Conservation (phyloP, 2,329 filamentous ascomycete genomes). For the Hypoxylon sp. region DNA sequence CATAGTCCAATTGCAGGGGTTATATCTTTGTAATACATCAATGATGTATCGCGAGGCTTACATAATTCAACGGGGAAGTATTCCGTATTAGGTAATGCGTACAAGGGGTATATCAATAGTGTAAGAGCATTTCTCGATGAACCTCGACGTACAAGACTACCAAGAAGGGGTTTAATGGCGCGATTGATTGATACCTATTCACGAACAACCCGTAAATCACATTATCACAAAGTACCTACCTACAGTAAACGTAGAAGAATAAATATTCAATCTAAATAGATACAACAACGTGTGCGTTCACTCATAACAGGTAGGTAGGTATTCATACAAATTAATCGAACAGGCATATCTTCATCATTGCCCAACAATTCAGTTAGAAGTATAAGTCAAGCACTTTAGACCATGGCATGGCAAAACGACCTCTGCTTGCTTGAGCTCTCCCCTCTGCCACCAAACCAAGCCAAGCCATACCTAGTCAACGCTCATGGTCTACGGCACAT, state of each 20-base stretch:
- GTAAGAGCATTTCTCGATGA: not conserved
- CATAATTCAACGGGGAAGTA: not conserved
- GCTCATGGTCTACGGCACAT: not conserved
- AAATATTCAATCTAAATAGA: constrained; percentile 7
- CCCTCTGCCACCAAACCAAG: not conserved
- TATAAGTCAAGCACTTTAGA: constrained; percentile 48
- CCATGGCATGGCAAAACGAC: not conserved
- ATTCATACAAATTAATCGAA: constrained; percentile 28
- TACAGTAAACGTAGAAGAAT: not conserved
- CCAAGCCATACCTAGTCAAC: not conserved
- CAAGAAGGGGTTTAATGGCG: not conserved
- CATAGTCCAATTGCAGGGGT: not conserved
- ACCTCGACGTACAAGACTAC: not conserved
- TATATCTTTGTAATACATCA: not conserved
- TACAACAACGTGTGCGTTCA: constrained; percentile 6
- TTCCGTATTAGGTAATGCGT: not conserved
- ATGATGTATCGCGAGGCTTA: no score
- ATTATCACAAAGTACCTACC: not conserved
- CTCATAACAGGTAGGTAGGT: constrained; percentile 7
- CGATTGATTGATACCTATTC: not conserved
- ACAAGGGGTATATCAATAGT: not conserved
- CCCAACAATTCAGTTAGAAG: constrained; percentile 62
- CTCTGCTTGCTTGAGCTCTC: not conserved
- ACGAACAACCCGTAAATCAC: not conserved
- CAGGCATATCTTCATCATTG: constrained; percentile 62